Base-by-base conservation (phyloP, 495 filamentous ascomycete genomes). In the Astrocystis sublimbata region DNA sequence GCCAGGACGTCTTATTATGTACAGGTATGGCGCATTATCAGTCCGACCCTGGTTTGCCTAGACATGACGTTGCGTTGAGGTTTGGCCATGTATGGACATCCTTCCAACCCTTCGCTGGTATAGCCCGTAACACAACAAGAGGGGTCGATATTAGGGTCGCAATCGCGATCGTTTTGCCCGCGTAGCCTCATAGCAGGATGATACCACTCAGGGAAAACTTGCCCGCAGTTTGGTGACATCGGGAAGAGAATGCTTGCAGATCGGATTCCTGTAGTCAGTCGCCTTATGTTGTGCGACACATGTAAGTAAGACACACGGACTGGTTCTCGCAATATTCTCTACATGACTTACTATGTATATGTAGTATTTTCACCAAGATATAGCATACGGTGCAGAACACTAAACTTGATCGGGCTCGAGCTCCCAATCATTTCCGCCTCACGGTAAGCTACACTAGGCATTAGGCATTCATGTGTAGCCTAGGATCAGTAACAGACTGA, bases 401-500 rank as follows among this genome's bases (percentile, higher is more conserved):
- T 72, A 72, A 64, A 30, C 70, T 68, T 43, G 67, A 69, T 68
- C 23, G 35, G 69, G 68, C 45, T 54, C 56, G 60, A 68, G 49
- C 56, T 70, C 68, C 54, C 64, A 66, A 58, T 67, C 66, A 19
- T 36, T 58, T 65, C 62, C 64, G 68, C 63, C 65, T 72, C 65
- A 55, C 47, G 15, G 33, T 17, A 15, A 56, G 33, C 35, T 50
- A n/a, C n/a, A n/a, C n/a, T n/a, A n/a, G n/a, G n/a, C n/a, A 31
- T 69, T 67, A 69, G 69, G 65, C 67, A 64, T 64, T 61, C 66
- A 68, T n/a, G n/a, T n/a, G n/a, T 67, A 60, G 67, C 61, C 67
- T 62, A 70, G 71, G 68, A 68, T 70, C 57, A 68, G 66, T 68
- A 65, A 67, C 50, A 62, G 65, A 64, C 70, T 68, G 67, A 69